phyloP scores from a whole-genome alignment of 1,284 basidiomycete genomes.

The Heliocybe sulcata region DNA sequence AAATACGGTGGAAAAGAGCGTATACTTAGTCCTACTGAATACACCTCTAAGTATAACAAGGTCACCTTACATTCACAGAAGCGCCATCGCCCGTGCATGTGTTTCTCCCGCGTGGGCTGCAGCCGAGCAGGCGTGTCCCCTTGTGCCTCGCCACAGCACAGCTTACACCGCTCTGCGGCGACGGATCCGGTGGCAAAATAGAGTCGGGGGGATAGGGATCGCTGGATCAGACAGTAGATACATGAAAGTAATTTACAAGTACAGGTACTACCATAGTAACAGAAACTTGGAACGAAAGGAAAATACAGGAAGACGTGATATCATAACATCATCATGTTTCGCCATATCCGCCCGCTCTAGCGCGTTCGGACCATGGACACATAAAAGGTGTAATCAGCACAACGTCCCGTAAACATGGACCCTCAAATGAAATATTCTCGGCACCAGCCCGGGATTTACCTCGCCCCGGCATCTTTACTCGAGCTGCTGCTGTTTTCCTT shows the following conservation, averaged over 20 bases:
- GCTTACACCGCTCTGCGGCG: background rate
- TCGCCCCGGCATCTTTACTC: background rate
- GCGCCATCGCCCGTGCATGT: background rate
- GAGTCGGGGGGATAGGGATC: background rate
- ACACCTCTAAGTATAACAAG: background rate
- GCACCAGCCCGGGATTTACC: background rate
- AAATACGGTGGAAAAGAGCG: background rate
- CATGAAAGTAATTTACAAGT: background rate
- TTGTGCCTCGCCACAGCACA: background rate
- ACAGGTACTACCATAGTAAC: background rate
- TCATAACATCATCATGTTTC: background rate
- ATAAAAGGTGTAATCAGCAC: background rate
- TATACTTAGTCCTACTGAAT: background rate
- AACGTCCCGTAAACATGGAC: background rate
- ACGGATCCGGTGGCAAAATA: background rate
- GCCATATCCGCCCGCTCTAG: background rate
- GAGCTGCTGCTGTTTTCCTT: background rate
- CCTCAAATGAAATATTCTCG: background rate
- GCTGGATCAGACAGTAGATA: background rate
- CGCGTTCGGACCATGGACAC: background rate
- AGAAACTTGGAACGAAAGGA: background rate
- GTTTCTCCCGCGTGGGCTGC: background rate
- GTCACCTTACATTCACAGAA: background rate
- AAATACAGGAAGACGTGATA: background rate
- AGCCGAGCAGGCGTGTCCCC: background rate